Percentiles rank a stretch among this genome's conserved stretches.
Evolutionary conservation across 257 asterid genomes (phyloP).

Genomic region (Solanum lycopersicoides): DNA sequence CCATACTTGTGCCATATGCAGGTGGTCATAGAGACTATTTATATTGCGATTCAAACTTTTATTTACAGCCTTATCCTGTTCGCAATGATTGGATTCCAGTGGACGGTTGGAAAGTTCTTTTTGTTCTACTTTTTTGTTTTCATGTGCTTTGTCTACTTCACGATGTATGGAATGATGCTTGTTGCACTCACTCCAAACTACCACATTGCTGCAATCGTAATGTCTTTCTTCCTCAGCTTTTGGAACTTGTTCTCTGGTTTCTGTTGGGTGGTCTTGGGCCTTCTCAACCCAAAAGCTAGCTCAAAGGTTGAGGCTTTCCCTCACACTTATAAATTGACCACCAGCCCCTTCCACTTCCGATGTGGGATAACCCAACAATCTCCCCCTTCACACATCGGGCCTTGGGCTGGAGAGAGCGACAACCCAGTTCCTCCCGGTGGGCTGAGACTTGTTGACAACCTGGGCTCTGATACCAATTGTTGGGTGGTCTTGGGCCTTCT

Average conservation of each 20-base stretch:
- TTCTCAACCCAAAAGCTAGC: no score
- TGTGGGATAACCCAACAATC: no score
- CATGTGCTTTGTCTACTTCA: slow-evolving; percentile 80
- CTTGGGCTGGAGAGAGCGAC: no score
- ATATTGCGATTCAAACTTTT: slow-evolving; percentile 48
- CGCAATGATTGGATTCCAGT: slow-evolving; percentile 75
- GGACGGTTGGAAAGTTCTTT: slow-evolving; percentile 43
- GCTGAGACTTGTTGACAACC: no score
- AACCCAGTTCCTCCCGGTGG: no score
- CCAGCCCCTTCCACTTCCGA: no score
- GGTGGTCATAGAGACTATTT: slow-evolving; percentile 64
- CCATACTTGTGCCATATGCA: slow-evolving; percentile 5
- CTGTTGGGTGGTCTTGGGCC: no score
- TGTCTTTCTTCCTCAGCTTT: slow-evolving; percentile 86
- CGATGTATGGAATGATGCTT: slow-evolving; percentile 79
- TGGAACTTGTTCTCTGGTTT: slow-evolving; percentile 85
- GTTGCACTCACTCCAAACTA: slow-evolving; percentile 76
- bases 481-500: no score
- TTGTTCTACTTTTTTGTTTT: slow-evolving; percentile 67
- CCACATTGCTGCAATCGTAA: slow-evolving; percentile 65
- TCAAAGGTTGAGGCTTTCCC: no score
- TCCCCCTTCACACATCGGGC: no score
- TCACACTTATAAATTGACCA: no score
- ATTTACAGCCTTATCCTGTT: slow-evolving; percentile 65
- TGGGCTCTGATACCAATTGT: no score